Evolutionary conservation across 441 rosid genomes (phyloP).

Genomic region (Geranium incanum): DNA sequence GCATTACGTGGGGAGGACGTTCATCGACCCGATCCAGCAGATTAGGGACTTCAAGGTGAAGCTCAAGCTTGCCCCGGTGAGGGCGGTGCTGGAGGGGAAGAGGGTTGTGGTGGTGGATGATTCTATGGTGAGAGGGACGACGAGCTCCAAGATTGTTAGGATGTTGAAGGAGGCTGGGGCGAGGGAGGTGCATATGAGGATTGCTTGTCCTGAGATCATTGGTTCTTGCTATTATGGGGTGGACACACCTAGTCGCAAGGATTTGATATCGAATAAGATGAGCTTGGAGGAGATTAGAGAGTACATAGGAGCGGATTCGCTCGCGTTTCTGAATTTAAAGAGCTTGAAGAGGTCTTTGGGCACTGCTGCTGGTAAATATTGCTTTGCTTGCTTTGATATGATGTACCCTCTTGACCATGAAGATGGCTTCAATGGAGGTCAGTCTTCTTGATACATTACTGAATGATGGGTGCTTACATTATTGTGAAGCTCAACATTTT

Average conservation of each 20-base stretch:
- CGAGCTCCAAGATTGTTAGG: constrained; percentile 78
- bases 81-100: constrained; percentile 72
- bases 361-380: constrained; percentile 44
- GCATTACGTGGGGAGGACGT: constrained; percentile 88
- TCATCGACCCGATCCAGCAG: constrained; percentile 86
- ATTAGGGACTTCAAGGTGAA: constrained; percentile 90
- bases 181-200: constrained; percentile 92
- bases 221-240: constrained; percentile 90
- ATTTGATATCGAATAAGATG: constrained; percentile 81
- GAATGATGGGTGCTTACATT: too few species aligned
- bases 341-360: constrained; percentile 56
- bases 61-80: constrained; percentile 82
- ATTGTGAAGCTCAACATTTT: too few species aligned
- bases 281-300: constrained; percentile 61
- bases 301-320: constrained; percentile 67
- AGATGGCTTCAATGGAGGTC: neutral
- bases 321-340: constrained; percentile 61
- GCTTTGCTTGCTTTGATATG: constrained; percentile 78
- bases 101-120: constrained; percentile 90
- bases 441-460: too few species aligned
- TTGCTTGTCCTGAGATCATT: constrained; percentile 85
- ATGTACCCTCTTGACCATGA: constrained; percentile 20
- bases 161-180: constrained; percentile 78
- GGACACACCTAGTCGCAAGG: constrained; percentile 84
- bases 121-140: constrained; percentile 86